Evolutionary conservation across 257 asterid species (phyloP).

Genomic region (Solanum neorickii): DNA sequence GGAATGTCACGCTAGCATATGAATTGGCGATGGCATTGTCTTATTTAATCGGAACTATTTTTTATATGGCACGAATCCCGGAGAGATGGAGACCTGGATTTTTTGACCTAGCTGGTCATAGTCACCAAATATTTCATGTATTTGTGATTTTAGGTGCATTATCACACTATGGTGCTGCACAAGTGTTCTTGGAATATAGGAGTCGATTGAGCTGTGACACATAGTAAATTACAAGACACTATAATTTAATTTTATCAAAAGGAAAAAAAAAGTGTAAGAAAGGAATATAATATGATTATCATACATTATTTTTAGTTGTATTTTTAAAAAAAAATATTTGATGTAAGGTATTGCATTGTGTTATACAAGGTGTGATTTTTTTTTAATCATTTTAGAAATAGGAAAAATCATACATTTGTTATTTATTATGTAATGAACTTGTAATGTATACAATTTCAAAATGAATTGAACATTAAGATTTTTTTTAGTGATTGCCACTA

Average conservation of each 20-base stretch:
- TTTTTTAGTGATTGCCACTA: background rate
- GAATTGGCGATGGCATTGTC: constrained; percentile 73
- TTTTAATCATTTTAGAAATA: background rate
- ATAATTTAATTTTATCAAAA: background rate
- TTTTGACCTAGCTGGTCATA: constrained; percentile 89
- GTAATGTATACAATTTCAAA: background rate
- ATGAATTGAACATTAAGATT: background rate
- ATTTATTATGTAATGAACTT: background rate
- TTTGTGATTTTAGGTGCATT: constrained; percentile 86
- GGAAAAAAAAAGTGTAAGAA: background rate
- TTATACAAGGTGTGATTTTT: background rate
- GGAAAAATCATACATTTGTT: background rate
- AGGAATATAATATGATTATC: background rate
- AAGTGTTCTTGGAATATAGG: constrained; percentile 44
- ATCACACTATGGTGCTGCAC: constrained; percentile 95
- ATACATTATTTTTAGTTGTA: no score
- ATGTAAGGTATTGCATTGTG: background rate
- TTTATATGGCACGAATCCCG: constrained; percentile 55
- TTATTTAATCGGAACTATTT: constrained; percentile 54
- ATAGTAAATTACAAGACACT: background rate
- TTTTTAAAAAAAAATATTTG: background rate
- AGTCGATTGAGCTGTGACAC: constrained; percentile 33
- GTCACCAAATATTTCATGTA: constrained; percentile 89
- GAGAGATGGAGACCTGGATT: constrained; percentile 93
- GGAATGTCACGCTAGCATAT: constrained; percentile 41